Evolutionary conservation across 768 basidiomycete genomes (phyloP).

Genomic region (Auriscalpium microsporum): DNA sequence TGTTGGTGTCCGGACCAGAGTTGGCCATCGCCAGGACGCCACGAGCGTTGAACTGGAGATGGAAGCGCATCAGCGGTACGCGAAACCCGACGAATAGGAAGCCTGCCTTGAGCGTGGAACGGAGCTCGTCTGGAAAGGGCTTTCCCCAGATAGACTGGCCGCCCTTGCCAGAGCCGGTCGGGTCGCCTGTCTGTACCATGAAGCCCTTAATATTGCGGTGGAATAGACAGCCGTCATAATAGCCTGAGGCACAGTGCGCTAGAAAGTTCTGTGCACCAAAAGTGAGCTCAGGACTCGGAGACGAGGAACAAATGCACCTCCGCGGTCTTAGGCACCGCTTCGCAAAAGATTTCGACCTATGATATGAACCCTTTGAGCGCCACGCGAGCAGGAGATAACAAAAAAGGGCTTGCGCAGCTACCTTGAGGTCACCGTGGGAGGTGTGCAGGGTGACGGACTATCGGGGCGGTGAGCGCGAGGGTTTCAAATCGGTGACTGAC

Average conservation of each 20-base stretch:
- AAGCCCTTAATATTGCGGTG: constrained; percentile 95
- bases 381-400: neutral
- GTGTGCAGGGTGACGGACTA: constrained; percentile 95
- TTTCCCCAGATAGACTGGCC: constrained; percentile 96
- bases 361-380: neutral
- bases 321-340: constrained; percentile 89
- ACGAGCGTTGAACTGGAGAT: constrained; percentile 78
- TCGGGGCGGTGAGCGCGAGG: neutral
- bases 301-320: constrained; percentile 47
- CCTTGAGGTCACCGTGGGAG: constrained; percentile 92
- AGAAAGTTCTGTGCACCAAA: constrained; percentile 71
- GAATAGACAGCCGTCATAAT: constrained; percentile 79
- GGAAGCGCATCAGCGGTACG: neutral
- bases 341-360: constrained; percentile 95
- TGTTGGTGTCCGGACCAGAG: constrained; percentile 89
- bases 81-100: constrained; percentile 8
- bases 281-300: neutral
- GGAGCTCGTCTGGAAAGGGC: constrained; percentile 85
- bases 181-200: constrained; percentile 93
- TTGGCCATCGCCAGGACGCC: constrained; percentile 99
- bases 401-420: constrained; percentile 21
- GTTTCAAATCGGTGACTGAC: constrained; percentile 2
- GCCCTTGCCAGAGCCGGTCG: constrained; percentile 85
- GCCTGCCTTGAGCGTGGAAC: constrained; percentile 85
- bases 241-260: constrained; percentile 83